A percentile compares a stretch with the other conserved stretches of the same genome.
phyloP scores from a whole-genome alignment of 1,139 yeast species.

The Pneumocystis carinii region DNA sequence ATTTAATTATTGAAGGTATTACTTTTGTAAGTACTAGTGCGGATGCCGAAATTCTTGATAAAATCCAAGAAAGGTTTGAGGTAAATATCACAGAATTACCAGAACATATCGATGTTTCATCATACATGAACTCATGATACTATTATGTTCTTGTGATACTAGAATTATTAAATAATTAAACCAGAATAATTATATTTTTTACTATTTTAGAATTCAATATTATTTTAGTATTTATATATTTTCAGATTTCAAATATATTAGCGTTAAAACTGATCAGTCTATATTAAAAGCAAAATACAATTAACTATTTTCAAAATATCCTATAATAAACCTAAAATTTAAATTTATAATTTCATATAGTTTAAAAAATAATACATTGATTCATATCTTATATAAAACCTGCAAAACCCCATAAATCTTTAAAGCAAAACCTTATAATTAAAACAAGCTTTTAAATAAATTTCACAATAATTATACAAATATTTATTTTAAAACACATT shows the following conservation, averaged over 20 bases:
- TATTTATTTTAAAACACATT: not conserved
- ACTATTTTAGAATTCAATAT: not conserved
- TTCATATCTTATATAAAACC: not conserved
- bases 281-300: not conserved
- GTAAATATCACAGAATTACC: slow-evolving; percentile 92
- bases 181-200: not conserved
- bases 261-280: not conserved
- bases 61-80: slow-evolving; percentile 94
- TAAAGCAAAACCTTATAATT: not conserved
- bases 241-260: not conserved
- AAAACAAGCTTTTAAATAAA: not conserved
- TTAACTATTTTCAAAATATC: not conserved
- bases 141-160: not conserved
- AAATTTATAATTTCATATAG: too few species aligned
- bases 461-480: not conserved
- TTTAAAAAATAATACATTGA: not conserved
- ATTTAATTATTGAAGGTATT: slow-evolving; percentile 34
- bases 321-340: not conserved
- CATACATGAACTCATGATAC: slow-evolving; percentile 63
- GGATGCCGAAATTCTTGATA: slow-evolving; percentile 78
- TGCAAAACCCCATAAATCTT: not conserved
- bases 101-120: slow-evolving; percentile 91
- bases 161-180: not conserved
- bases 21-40: slow-evolving; percentile 76
- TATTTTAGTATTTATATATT: not conserved